Conservation (phyloP, 768 basidiomycete genomes). For the Melanogaster broomeanus region DNA sequence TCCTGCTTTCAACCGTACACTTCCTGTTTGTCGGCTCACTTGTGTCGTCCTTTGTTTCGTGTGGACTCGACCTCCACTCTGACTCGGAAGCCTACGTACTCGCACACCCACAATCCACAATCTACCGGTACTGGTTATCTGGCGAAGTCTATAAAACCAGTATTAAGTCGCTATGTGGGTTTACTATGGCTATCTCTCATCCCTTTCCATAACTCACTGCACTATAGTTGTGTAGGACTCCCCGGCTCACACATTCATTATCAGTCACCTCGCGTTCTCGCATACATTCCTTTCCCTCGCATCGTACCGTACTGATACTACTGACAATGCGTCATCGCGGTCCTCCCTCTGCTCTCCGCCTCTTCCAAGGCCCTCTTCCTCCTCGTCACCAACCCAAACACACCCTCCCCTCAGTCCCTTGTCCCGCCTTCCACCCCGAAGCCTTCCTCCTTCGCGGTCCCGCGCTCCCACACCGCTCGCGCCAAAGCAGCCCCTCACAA, state of each 20-base stretch:
- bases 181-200: not conserved
- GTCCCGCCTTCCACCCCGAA: slow-evolving; percentile 47
- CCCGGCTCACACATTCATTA: not conserved
- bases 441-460: slow-evolving; percentile 24
- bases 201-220: not conserved
- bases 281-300: not conserved
- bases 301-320: too few relatives aligned
- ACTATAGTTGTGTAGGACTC: not conserved
- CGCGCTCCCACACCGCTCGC: slow-evolving; percentile 17
- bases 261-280: not conserved
- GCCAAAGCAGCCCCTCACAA: slow-evolving; percentile 3
- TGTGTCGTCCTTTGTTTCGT: not conserved
- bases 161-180: not conserved
- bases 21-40: not conserved
- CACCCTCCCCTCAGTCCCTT: slow-evolving; percentile 65
- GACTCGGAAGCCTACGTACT: too few relatives aligned
- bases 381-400: slow-evolving; percentile 63
- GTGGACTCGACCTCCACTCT: too few relatives aligned
- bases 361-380: slow-evolving; percentile 62
- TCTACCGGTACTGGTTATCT: not conserved
- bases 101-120: not conserved
- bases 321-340: slow-evolving; percentile 62
- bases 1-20: not conserved
- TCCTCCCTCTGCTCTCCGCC: slow-evolving; percentile 65
- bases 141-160: not conserved